Evolutionary conservation across 2,329 filamentous ascomycete species (phyloP), one percentile per base, ranked within the genome.

Genomic region (Sarocladiaceae sp.): DNA sequence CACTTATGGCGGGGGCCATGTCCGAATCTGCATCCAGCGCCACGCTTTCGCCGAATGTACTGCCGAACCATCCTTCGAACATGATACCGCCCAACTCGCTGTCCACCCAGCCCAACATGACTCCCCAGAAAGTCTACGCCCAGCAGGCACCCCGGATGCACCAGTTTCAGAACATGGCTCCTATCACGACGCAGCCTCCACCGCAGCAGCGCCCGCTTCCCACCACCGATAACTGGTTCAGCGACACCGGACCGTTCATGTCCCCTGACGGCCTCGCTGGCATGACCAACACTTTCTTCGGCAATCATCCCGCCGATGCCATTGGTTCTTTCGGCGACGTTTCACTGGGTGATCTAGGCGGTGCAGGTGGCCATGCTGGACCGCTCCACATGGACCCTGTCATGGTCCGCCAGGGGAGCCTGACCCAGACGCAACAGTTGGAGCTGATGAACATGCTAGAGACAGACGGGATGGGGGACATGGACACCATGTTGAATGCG

Each of bases 401-500:
- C 3, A 61, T 66, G 20, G 75, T 76, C 58, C 76, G 73, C 47
- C 80, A 79, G 55, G 88, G 81, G 51, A 85, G 74, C 47, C 68
- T 94, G 24, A 90, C 82, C 47, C 83, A 89, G 50, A 78, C 88
- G 56, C 87, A 94, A 62, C 88, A 93, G 63, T 66, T 83, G 50
- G 86, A 95, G 66, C 69, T 95, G 29, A 88, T 94, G 84, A 80
- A 82, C 45, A 81, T 82, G 40, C 73, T 95, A 26, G 85, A 93
- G 61, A 85, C 70, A 53, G 77, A 83, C 51, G 80, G 80, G 1
- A 66, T 82, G 58, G 68, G 67, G 20, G 79, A 82, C 42, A 82
- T 83, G 53, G 73, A 82, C 50, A 70, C 70, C 12, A 78, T 80
- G 45, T 61, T 83, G 52, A 41, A 41, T 64, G 63, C 57, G 2